phyloP scores from a whole-genome alignment of 495 filamentous ascomycete species.

The Pyrenula massariospora region DNA sequence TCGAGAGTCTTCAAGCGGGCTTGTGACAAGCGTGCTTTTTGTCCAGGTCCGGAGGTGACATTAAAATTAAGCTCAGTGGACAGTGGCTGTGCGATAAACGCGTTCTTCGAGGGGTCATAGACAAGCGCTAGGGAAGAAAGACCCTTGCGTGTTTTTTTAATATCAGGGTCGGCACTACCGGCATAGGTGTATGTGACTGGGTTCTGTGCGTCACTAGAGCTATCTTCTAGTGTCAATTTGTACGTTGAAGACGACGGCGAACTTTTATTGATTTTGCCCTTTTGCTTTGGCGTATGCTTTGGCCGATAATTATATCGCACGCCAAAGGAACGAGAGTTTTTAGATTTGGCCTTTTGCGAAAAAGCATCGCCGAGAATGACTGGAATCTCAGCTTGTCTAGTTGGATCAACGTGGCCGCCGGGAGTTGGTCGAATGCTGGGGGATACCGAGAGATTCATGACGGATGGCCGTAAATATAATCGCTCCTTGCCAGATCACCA shows the following conservation, averaged over 20 bases:
- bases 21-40: constrained; percentile 30
- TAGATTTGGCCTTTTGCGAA: constrained; percentile 12
- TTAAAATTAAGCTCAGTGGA: constrained; percentile 45
- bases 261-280: constrained; percentile 27
- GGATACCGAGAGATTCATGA: background rate
- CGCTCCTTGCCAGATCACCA: no score
- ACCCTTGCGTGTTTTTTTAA: background rate
- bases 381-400: constrained; percentile 36
- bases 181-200: constrained; percentile 34
- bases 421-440: background rate
- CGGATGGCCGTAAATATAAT: no score
- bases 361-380: constrained; percentile 31
- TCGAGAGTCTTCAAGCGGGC: constrained; percentile 33
- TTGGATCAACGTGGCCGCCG: constrained; percentile 24
- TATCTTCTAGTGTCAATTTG: constrained; percentile 38
- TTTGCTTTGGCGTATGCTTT: constrained; percentile 28
- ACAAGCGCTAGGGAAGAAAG: constrained; percentile 26
- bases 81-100: constrained; percentile 39
- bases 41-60: constrained; percentile 34
- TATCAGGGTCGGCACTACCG: constrained; percentile 34
- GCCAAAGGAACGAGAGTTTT: constrained; percentile 21
- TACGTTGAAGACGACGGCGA: constrained; percentile 25
- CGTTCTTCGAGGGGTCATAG: constrained; percentile 38
- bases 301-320: constrained; percentile 44
- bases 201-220: constrained; percentile 27